phyloP scores from a whole-genome alignment of 257 asterid genomes.

The Solanum etuberosum region DNA sequence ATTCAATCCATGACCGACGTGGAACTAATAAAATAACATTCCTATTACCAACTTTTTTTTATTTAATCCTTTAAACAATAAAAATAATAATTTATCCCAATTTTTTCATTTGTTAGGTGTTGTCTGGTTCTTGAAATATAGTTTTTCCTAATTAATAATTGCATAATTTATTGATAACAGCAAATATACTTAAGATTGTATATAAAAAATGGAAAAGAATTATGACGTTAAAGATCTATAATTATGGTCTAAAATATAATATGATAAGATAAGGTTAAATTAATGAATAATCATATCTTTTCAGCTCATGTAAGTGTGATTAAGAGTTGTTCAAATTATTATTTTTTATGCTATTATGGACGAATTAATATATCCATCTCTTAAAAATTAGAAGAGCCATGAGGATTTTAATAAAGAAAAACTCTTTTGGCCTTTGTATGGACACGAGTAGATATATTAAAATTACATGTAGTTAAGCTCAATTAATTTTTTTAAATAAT shows the following conservation, averaged over 20 bases:
- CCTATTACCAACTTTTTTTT: not conserved
- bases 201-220: not conserved
- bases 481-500: not conserved
- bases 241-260: not conserved
- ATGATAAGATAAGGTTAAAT: not conserved
- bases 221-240: not conserved
- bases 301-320: not conserved
- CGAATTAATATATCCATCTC: not conserved
- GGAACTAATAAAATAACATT: not conserved
- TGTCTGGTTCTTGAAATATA: not conserved
- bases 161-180: not conserved
- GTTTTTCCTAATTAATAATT: not conserved
- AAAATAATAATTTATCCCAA: not conserved
- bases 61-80: not conserved
- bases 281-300: not conserved
- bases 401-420: not conserved
- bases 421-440: not conserved
- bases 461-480: not conserved
- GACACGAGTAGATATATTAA: not conserved
- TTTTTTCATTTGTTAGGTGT: not conserved
- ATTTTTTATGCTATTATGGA: not conserved
- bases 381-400: not conserved
- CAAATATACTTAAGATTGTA: not conserved
- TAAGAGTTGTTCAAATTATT: not conserved
- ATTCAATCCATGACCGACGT: not conserved